phyloP scores from a whole-genome alignment of 768 basidiomycete species.

The Pleurotus cornucopiae region DNA sequence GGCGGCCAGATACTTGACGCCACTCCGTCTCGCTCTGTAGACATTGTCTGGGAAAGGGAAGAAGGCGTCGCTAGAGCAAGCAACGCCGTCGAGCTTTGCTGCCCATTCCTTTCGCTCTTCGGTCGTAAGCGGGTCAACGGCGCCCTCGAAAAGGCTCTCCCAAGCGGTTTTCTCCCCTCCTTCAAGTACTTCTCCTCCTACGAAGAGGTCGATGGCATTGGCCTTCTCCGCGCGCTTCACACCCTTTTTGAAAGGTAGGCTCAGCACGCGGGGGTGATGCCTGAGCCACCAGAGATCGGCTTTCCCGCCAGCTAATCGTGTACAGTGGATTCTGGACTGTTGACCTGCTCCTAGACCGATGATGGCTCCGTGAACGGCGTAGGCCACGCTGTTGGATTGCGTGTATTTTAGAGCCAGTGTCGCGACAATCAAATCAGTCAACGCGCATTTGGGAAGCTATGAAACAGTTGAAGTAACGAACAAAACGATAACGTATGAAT shows the following conservation, averaged over 20 bases:
- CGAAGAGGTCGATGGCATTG: constrained; percentile 96
- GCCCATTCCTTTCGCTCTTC: constrained; percentile 77
- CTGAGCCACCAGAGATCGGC: constrained; percentile 99
- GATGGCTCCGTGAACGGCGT: constrained; percentile 87
- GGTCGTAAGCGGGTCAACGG: constrained; percentile 60
- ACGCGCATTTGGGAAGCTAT: constrained; percentile 70
- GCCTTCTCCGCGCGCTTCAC: constrained; percentile 98
- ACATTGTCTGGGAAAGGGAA: constrained; percentile 99
- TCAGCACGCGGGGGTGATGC: constrained; percentile 90
- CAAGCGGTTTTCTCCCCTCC: constrained; percentile 88
- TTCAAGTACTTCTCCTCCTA: constrained; percentile 83
- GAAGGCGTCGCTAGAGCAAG: constrained; percentile 96
- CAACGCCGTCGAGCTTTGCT: constrained; percentile 72
- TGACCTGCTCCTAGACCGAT: constrained; percentile 97
- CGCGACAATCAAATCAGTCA: constrained; percentile 93
- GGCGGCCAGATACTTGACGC: constrained; percentile 88
- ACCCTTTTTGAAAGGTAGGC: constrained; percentile 94
- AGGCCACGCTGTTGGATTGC: constrained; percentile 98
- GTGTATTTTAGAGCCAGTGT: constrained; percentile 98
- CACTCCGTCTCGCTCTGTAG: constrained; percentile 86
- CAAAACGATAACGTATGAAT: too few relatives aligned
- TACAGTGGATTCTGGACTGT: constrained; percentile 99
- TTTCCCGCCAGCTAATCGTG: constrained; percentile 93
- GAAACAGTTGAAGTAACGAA: background rate
- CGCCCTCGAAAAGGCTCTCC: constrained; percentile 80